Percentiles rank a stretch among this genome's conserved stretches.
Conservation (phyloP, 441 rosid genomes). For the Lepidium campestre region DNA sequence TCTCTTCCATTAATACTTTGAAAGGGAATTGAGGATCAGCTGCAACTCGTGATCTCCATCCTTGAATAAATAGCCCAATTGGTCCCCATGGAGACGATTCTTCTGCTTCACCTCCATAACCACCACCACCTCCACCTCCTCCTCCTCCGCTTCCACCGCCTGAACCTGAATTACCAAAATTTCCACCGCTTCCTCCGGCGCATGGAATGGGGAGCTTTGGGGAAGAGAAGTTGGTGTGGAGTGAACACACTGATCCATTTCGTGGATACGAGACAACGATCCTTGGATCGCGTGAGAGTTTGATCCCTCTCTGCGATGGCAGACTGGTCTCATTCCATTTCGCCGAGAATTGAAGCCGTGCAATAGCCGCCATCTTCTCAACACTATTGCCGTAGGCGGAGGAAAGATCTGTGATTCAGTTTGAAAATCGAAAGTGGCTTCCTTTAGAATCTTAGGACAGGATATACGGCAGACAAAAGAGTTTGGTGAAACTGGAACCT, state of each 20-base stretch:
- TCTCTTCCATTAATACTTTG: conserved; percentile 87
- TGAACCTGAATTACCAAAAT: conserved; percentile 33
- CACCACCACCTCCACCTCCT: conserved; percentile 26
- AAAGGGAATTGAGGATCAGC: conserved; percentile 94
- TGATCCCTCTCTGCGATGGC: conserved; percentile 3
- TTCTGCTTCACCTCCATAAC: conserved; percentile 11
- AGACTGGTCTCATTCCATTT: conserved; percentile 29
- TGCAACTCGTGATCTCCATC: conserved; percentile 82
- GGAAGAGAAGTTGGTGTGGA: conserved; percentile 23
- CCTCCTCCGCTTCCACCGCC: conserved; percentile 39
- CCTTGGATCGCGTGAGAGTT: conserved; percentile 20
- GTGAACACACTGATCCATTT: conserved; percentile 32
- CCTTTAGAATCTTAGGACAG: background rate
- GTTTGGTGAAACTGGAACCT: background rate
- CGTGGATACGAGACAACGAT: conserved; percentile 29
- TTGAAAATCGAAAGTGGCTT: background rate
- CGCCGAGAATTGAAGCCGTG: conserved; percentile 37
- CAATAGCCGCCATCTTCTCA: conserved; percentile 39
- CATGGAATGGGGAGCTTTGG: conserved; percentile 14
- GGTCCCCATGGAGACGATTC: conserved; percentile 45
- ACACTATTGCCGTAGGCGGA: background rate
- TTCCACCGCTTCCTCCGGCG: conserved; percentile 26
- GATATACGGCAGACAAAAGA: background rate
- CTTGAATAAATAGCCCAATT: conserved; percentile 37
- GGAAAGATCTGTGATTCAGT: background rate